Evolutionary conservation across 2,329 filamentous ascomycete genomes (phyloP).

Genomic region (Colletotrichum sp.): DNA sequence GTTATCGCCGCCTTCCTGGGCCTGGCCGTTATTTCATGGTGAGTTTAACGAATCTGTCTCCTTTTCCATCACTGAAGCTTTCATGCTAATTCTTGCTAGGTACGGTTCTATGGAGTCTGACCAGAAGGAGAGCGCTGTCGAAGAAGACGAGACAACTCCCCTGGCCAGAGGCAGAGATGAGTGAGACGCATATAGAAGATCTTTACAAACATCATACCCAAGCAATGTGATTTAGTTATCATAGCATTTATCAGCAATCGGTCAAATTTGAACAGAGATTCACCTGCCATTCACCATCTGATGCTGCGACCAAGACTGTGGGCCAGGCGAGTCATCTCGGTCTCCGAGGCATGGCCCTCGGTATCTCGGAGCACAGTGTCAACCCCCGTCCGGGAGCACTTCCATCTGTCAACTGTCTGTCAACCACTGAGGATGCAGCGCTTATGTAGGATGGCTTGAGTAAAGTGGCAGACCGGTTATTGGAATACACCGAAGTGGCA

Average conservation of each 20-base stretch:
- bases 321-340: neutral
- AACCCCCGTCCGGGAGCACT: neutral
- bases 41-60: neutral
- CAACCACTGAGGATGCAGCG: neutral
- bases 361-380: neutral
- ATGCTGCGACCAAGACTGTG: neutral
- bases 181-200: neutral
- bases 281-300: neutral
- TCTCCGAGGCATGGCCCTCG: neutral
- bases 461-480: rapidly evolving
- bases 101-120: constrained; percentile 13
- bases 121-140: neutral
- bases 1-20: constrained; percentile 20
- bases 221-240: neutral
- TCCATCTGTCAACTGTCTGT: neutral
- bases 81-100: neutral
- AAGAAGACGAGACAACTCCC: neutral
- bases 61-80: neutral
- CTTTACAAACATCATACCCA: neutral
- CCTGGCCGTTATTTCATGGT: constrained; percentile 21
- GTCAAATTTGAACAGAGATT: neutral
- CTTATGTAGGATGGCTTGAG: neutral
- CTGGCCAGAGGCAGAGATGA: neutral
- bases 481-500: neutral
- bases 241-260: neutral